phyloP scores from a whole-genome alignment of 2,329 filamentous ascomycete genomes.

The Fusarium sp. region DNA sequence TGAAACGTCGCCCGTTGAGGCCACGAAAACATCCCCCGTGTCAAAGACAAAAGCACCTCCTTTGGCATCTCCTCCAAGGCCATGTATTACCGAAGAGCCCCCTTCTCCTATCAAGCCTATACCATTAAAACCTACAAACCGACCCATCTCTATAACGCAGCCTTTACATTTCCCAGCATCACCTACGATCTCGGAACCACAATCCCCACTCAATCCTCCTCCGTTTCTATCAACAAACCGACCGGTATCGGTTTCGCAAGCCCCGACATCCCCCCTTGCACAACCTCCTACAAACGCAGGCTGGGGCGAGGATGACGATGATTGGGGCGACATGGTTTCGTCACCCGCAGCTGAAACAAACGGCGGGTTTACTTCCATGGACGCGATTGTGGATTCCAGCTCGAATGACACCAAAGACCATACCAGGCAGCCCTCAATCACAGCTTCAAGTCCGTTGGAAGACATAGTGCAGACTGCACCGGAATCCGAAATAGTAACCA shows the following conservation, averaged over 20 bases:
- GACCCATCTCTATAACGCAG: slow-evolving; percentile 32
- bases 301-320: slow-evolving; percentile 45
- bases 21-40: slow-evolving; percentile 11
- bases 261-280: slow-evolving; percentile 35
- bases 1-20: slow-evolving; percentile 15
- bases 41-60: not conserved
- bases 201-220: slow-evolving; percentile 14
- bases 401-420: not conserved
- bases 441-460: slow-evolving; percentile 7
- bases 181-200: slow-evolving; percentile 19
- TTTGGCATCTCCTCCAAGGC: not conserved
- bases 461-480: not conserved
- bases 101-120: slow-evolving; percentile 25
- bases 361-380: slow-evolving; percentile 29
- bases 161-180: slow-evolving; percentile 27
- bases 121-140: slow-evolving; percentile 27
- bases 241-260: slow-evolving; percentile 28
- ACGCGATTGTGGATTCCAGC: slow-evolving; percentile 13
- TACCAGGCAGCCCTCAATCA: slow-evolving; percentile 11
- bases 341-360: slow-evolving; percentile 41
- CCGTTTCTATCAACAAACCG: slow-evolving; percentile 16
- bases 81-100: slow-evolving; percentile 14
- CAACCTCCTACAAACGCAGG: slow-evolving; percentile 32
- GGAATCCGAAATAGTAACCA: not conserved
- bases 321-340: slow-evolving; percentile 69